Evolutionary conservation across 2,329 filamentous ascomycete species (phyloP), one percentile per base, ranked within the genome.

Genomic region (Claviceps paspali): DNA sequence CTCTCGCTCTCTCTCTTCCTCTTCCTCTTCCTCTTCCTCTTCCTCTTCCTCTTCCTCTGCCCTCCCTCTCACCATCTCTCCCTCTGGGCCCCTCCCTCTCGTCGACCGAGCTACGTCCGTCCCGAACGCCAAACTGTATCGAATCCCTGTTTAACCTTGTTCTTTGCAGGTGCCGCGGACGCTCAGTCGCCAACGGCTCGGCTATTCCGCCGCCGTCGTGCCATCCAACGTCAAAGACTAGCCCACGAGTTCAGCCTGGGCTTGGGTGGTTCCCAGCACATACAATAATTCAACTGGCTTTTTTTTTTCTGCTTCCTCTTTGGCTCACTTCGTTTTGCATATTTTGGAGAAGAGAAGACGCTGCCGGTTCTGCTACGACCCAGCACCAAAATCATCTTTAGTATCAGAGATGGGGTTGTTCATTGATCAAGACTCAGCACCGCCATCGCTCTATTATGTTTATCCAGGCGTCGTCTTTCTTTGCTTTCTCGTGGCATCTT

Each of bases 391-490:
- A 23, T 26, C 6, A 27, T 21, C 10, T 27, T 9, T 12, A 12
- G 10, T 22, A 8, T 34, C 35, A 9, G 23, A 26, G 14, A 42
- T 42, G 40, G 34, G 37, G 14, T 31, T 33, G 5, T 28, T 28
- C 27, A 24, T 28, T 30, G 38, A 38, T 17, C 23, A 42, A 26
- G 41, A 44, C 34, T 38, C 44, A 26, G 42, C 59, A 42, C 53
- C 67, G 38, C 52, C 57, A 32, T 55, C 57, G 44, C 57, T 79
- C 31, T 70, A 73, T 54, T 79, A 79, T 51, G 54, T 63, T 7
- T 76, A 72, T 45, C 75, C 78, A 9, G 60, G 67, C 8, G 41
- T 62, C 15, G 54, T 76, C 41, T 76, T 77, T 46, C 33, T 62
- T 38, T 79, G 71, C 54, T 81, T 76, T 51, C 52, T 69, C 35